Conservation (phyloP, 208 protist species). For the Leishmania amazonensis region DNA sequence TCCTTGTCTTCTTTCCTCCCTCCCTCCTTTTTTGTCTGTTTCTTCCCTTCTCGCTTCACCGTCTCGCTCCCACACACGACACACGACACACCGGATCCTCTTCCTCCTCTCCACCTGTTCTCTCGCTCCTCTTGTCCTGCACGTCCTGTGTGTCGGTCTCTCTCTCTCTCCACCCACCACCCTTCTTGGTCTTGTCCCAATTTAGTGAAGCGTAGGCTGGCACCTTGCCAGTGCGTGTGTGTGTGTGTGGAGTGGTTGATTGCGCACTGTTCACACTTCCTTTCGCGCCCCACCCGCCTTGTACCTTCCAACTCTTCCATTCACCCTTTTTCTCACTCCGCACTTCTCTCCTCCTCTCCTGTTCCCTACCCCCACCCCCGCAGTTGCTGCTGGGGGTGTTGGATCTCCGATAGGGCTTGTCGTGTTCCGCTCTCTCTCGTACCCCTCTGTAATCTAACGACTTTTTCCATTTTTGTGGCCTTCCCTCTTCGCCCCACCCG, state of each 20-base stretch:
- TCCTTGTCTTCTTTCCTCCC: neutral
- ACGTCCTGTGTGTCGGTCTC: neutral
- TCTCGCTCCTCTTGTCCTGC: neutral
- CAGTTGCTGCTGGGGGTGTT: neutral
- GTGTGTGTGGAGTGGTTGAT: neutral
- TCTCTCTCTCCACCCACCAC: neutral
- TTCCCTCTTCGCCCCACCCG: neutral
- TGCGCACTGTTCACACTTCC: neutral
- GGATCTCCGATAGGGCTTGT: neutral
- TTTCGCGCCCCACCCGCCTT: neutral
- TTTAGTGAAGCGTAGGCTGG: neutral
- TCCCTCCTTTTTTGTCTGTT: neutral
- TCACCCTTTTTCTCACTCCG: neutral
- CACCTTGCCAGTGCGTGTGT: neutral
- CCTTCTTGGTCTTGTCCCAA: neutral
- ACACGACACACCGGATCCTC: neutral
- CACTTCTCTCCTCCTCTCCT: neutral
- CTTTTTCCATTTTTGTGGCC: neutral
- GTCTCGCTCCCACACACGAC: neutral
- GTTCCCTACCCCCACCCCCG: neutral
- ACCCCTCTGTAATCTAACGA: neutral
- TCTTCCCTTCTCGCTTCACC: neutral
- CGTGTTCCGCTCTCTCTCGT: neutral
- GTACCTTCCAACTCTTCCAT: neutral
- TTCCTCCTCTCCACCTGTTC: neutral